Base-by-base conservation (phyloP, 306 rosid species). In the Geum urbanum region DNA sequence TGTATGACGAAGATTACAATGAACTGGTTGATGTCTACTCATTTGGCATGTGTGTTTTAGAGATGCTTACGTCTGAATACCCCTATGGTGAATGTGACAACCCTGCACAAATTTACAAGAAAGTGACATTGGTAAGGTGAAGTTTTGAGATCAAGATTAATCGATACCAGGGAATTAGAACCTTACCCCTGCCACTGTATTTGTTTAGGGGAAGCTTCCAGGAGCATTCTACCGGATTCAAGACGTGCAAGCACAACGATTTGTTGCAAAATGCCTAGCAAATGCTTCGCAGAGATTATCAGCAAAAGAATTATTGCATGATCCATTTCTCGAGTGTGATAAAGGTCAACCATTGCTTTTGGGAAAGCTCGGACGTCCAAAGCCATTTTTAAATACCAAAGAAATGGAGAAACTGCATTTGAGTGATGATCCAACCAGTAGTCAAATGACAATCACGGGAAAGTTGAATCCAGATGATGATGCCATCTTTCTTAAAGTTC, bases 1-100 rank as follows among this genome's bases (percentile, higher is more conserved):
- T 92, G 37, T 89, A 92, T 35, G 98, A 89, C 62, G 98, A 92
- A 73, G 84, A 89, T 75, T 89, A 92, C 87, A 84, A 86, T 61
- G 98, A 87, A 71, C 98, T 92, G 12, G 98, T 92, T 68, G 98
- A 92, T 74, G 95, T 92, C 68, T 92, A 92, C 72, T 87, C 98
- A 50, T 89, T 92, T 68, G 98, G 98, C 85, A 86, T 92, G 98
- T 92, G 98, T 76, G 89, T 89, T 70, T 56, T 92, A n/a, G 98
- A 92, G 74, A 87, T 92, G 89, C 81, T 92, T 62, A 88, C 96
- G 32, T 80, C 83, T 16, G 98, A 92, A 64, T 92, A 89, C 43
- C 98, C 98, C 1, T 89, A 89, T 41, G 77, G 88, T 69, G 98
- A 92, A 77, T 92, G 98, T 61, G 0, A 80, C 39, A 92, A 89